A percentile compares a stretch with the other conserved stretches of the same genome.
These are phyloP conservation scores for Lactarius quietus DNA, from an alignment of 768 basidiomycete genomes.

Conservation along the genomic window DNA sequence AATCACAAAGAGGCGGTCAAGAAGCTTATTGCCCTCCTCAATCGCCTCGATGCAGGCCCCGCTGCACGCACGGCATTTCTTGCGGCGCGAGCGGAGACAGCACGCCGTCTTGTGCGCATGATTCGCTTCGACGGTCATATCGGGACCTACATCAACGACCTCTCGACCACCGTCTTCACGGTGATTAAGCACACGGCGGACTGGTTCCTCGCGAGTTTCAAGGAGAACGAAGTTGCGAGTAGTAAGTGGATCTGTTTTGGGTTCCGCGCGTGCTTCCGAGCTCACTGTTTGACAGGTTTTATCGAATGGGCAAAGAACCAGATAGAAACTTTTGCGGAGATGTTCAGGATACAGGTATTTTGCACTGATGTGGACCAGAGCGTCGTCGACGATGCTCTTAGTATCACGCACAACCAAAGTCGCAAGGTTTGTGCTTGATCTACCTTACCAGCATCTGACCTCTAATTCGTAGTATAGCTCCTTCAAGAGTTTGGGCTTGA, in stretches of 20 bases:
- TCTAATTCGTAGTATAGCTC: slow-evolving; percentile 44
- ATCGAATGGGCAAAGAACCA: slow-evolving; percentile 92
- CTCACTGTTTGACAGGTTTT: slow-evolving; percentile 54
- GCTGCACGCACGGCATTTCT: slow-evolving; percentile 84
- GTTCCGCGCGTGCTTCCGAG: neutral
- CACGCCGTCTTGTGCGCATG: slow-evolving; percentile 73
- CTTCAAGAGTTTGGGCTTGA: slow-evolving; percentile 92
- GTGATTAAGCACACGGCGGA: slow-evolving; percentile 96
- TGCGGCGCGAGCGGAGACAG: slow-evolving; percentile 67
- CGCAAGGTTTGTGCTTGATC: slow-evolving; percentile 56
- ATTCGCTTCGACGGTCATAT: slow-evolving; percentile 91
- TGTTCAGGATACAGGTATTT: slow-evolving; percentile 90
- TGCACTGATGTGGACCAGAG: slow-evolving; percentile 68
- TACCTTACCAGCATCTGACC: neutral
- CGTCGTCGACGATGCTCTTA: slow-evolving; percentile 73
- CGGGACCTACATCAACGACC: slow-evolving; percentile 77
- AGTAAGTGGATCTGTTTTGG: slow-evolving; percentile 48
- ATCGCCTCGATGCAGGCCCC: slow-evolving; percentile 70
- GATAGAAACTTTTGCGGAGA: slow-evolving; percentile 75
- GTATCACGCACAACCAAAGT: slow-evolving; percentile 76
- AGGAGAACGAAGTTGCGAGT: slow-evolving; percentile 91
- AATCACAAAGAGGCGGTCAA: slow-evolving; percentile 77
- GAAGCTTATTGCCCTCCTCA: slow-evolving; percentile 64
- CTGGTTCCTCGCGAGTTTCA: slow-evolving; percentile 96
- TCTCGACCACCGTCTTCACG: slow-evolving; percentile 88